Evolutionary conservation across 129 eudicot genomes (phyloP), one percentile per base, ranked within the genome.

Genomic region (Saposhnikovia divaricata): DNA sequence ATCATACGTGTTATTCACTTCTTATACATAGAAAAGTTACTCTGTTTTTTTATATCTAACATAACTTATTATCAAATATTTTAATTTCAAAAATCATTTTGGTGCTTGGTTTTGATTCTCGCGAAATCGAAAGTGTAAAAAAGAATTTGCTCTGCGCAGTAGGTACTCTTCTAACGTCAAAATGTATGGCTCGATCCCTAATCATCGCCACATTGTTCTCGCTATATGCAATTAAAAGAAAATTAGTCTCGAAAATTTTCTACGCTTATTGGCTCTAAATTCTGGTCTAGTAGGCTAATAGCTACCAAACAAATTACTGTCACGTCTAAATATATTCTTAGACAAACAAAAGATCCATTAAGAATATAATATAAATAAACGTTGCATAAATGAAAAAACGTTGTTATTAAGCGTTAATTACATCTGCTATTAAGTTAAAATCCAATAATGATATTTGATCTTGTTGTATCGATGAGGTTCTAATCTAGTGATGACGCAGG

Each of bases 331-430:
- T 25, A 25, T 8, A 75, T 45, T 28, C 63, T n/a, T 9, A 25
- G 18, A 27, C 19, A 47, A 75, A 5, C 47, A 77, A 59, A 23
- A 57, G 68, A 50, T 34, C 43, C 63, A 61, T 43, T 38, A 4
- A 74, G 23, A 83, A 83, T 63, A 46, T 39, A 39, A 9, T 72
- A 72, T 9, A 16, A 72, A 78, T 45, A 72, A 71, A 28, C 71
- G 11, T 19, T 53, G 27, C 2, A 19, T 16, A 72, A 47, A 42
- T 51, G n/a, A 5, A 16, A 51, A 51, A 16, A 46, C 50, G 50
- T 46, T 46, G 50, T 46, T 1, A 46, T 11, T 46, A 46, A 46
- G 55, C 55, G 55, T 14, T 48, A 48, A 47, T 47, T 44, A 44
- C 47, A 44, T 44, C 10, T 6, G 13, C 18, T 13, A 47, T 47